Percentiles rank a stretch among this genome's conserved stretches.
phyloP scores from a whole-genome alignment of 2,329 filamentous ascomycete species.

The Ceratocystis alfenasii region DNA sequence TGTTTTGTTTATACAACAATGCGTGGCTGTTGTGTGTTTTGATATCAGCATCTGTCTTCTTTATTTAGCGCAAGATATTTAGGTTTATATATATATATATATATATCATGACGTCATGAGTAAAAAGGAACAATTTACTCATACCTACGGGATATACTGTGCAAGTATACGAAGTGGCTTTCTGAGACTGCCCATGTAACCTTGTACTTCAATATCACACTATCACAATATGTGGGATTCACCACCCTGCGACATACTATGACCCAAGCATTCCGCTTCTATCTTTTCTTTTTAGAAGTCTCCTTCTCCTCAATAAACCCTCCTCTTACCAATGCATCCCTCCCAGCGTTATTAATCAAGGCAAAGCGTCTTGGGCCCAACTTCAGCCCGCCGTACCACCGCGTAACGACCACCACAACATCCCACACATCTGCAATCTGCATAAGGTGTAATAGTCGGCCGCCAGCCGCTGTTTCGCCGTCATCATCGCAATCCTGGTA shows the following conservation, averaged over 20 bases:
- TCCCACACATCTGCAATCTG: constrained; percentile 93
- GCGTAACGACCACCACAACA: constrained; percentile 79
- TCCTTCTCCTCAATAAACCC: constrained; percentile 50
- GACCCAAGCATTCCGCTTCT: neutral
- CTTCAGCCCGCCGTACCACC: constrained; percentile 91
- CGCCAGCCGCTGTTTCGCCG: constrained; percentile 84
- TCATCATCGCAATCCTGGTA: constrained; percentile 88
- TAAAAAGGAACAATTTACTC: no score
- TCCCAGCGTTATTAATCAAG: constrained; percentile 74
- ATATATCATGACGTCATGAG: no score
- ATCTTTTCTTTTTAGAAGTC: constrained; percentile 34
- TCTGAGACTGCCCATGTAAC: no score
- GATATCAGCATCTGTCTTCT: neutral
- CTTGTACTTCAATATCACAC: no score
- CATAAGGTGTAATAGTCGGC: constrained; percentile 75
- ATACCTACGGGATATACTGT: no score
- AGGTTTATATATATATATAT: no score
- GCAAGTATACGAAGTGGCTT: no score
- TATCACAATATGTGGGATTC: no score
- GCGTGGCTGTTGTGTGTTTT: neutral
- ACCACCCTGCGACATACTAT: no score
- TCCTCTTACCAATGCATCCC: constrained; percentile 71
- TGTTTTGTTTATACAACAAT: neutral
- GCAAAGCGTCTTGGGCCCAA: constrained; percentile 82
- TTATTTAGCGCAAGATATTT: neutral